These are phyloP conservation scores for Leonotis leonurus DNA, from an alignment of 257 asterid species.

Conservation along the genomic window DNA sequence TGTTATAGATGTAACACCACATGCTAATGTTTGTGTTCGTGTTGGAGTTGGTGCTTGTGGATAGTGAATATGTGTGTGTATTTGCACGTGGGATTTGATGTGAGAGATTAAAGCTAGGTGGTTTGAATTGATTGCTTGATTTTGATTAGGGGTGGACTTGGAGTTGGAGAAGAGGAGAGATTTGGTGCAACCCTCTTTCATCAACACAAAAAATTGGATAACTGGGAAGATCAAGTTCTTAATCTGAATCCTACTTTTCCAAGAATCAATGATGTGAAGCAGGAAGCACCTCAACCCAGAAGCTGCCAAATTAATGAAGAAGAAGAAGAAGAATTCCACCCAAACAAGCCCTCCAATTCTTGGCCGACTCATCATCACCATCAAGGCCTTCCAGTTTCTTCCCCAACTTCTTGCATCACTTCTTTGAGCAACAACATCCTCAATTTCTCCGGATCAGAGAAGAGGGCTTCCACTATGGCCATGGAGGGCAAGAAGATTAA, in stretches of 20 bases:
- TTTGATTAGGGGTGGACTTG: slow-evolving; percentile 53
- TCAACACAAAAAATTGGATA: slow-evolving; percentile 56
- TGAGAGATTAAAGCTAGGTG: too few relatives aligned
- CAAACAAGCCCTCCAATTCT: slow-evolving; percentile 14
- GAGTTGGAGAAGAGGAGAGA: slow-evolving; percentile 50
- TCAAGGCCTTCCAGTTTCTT: slow-evolving; percentile 37
- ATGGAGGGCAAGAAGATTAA: slow-evolving; percentile 24
- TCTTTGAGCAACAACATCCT: slow-evolving; percentile 39
- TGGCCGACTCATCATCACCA: slow-evolving; percentile 27
- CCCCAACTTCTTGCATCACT: slow-evolving; percentile 66
- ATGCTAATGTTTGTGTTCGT: neutral
- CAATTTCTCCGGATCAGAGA: slow-evolving; percentile 41
- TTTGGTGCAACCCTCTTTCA: slow-evolving; percentile 45
- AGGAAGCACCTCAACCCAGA: slow-evolving; percentile 34
- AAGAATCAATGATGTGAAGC: slow-evolving; percentile 49
- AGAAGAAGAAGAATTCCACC: slow-evolving; percentile 21
- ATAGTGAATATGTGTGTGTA: neutral
- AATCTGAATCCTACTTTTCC: slow-evolving; percentile 36
- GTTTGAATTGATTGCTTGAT: too few relatives aligned
- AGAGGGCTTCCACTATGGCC: too few relatives aligned
- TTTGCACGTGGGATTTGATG: too few relatives aligned
- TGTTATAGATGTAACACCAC: too few relatives aligned
- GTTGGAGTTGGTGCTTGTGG: neutral
- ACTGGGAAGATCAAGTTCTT: slow-evolving; percentile 62
- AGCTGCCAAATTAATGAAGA: slow-evolving; percentile 22